Base-by-base conservation (phyloP, 202 grass and related monocot genomes). In the Brachypodium distachyon region DNA sequence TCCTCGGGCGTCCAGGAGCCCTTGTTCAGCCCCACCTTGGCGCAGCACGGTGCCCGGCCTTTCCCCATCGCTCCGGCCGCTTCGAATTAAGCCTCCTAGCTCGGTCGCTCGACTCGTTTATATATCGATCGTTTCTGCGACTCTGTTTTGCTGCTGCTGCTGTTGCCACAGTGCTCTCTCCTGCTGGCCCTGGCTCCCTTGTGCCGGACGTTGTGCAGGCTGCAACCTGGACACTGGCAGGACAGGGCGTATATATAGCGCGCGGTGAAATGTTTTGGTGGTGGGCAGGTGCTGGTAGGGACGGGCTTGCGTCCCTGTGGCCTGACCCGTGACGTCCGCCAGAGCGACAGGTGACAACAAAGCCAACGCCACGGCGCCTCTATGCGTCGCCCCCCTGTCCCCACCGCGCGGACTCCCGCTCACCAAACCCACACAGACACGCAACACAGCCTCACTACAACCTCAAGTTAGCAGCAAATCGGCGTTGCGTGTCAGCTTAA, bases 1-100 rank as follows among this genome's bases (percentile, higher is more conserved):
- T 94, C 91, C 82, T 86, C 85, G 32, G 82, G 79, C 58, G 88
- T 94, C 91, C 91, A 94, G 3, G 91, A 94, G 6, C 91, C 91
- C 83, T 22, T 94, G 85, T 94, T 94, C 29, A 94, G 82, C 11
- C 91, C 91, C 3, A 94, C 83, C 82, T 94, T 94, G 41, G 85
- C 85, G 69, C 91, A 94, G 81, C 91, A 94, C 70, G 91, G 91
- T 38, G 92, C 92, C 40, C 92, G 65, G 5, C 92, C 92, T 77
- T 82, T 84, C 66, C 92, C 83, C 92, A 93, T 93, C 50, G 9
- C 1, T 4, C 13, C 2, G 34, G 33, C 36, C 22, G 13, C 3
- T 46, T 12, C 6, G 7, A 37, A 34, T n/a, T n/a, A n/a, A n/a
- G n/a, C n/a, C n/a, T n/a, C n/a, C n/a, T n/a, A n/a, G n/a, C n/a